Evolutionary conservation across 345 rosid genomes (phyloP), one percentile per base, ranked within the genome.

Genomic region (Turnera subulata): DNA sequence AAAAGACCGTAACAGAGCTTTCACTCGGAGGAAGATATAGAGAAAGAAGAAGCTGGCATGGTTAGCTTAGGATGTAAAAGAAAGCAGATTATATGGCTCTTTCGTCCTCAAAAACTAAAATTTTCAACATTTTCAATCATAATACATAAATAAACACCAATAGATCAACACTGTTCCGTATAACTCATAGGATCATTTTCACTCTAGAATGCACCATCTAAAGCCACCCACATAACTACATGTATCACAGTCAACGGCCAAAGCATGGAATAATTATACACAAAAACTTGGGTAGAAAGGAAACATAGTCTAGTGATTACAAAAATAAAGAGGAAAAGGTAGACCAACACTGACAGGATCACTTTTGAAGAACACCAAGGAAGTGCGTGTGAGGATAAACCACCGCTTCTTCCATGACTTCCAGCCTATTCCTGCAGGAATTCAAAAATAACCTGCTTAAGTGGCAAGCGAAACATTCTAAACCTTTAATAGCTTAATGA

Each of bases 341-440:
- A 50, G 5, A 37, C 35, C 44, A 61, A 55, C 68, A 84, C 99
- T 93, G 43, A 93, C 99, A 62, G 97, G 99, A 61, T 93, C 97
- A 73, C 82, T 93, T 76, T 87, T 93, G 61, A 93, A 89, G 82
- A 93, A 93, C 71, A 93, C 99, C 91, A 93, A 84, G 37, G 99
- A 93, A 46, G 90, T 84, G 54, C 97, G 94, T 25, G 99, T 89
- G 66, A 93, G 89, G 64, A 89, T 87, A 73, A 93, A 93, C 97
- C 99, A 93, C 46, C 99, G 96, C 72, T 82, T 93, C 80, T 93
- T 93, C 99, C 99, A 93, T 59, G 97, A 93, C 63, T 86, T 93
- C 99, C 99, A 93, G 65, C 99, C 96, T 67, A 93, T 71, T 61
- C 99, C 99, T 93, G 80, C 77, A 81, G 42, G 62, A 66, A 56